Evolutionary conservation across 805 yeast genomes (phyloP).

Genomic region (Myxozyma lipomycoides): DNA sequence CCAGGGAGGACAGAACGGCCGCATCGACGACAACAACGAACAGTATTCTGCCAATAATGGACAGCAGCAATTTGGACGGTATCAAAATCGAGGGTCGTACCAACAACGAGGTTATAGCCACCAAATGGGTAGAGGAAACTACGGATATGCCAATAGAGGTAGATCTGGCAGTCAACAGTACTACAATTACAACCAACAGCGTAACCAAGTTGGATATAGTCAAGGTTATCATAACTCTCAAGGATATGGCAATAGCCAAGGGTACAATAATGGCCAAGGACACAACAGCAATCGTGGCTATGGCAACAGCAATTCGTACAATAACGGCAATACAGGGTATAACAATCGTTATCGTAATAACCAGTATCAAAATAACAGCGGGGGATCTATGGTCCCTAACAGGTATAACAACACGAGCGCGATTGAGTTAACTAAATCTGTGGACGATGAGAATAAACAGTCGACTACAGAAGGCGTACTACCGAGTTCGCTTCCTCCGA

Average conservation of each 20-base stretch:
- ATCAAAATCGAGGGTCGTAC: neutral
- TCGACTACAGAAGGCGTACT: slow-evolving; percentile 8
- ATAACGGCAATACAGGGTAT: neutral
- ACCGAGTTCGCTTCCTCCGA: slow-evolving; percentile 15
- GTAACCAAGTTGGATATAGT: neutral
- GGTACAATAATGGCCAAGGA: neutral
- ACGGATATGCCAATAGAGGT: neutral
- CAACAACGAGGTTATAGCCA: neutral
- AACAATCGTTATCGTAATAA: neutral
- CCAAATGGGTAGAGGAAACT: neutral
- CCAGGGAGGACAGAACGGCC: slow-evolving; percentile 2
- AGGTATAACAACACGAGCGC: neutral
- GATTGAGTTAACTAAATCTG: slow-evolving; percentile 4
- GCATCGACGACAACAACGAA: slow-evolving; percentile 3
- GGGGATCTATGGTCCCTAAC: too few species aligned
- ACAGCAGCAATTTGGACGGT: neutral
- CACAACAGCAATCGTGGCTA: neutral
- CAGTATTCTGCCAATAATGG: neutral
- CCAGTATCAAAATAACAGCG: neutral
- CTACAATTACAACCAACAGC: too few species aligned
- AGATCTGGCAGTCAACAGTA: neutral
- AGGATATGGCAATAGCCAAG: slow-evolving; percentile 5
- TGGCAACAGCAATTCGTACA: neutral
- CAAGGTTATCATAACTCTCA: neutral
- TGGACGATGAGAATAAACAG: neutral